phyloP scores from a whole-genome alignment of 768 basidiomycete species.

The Austroboletus eburneus region DNA sequence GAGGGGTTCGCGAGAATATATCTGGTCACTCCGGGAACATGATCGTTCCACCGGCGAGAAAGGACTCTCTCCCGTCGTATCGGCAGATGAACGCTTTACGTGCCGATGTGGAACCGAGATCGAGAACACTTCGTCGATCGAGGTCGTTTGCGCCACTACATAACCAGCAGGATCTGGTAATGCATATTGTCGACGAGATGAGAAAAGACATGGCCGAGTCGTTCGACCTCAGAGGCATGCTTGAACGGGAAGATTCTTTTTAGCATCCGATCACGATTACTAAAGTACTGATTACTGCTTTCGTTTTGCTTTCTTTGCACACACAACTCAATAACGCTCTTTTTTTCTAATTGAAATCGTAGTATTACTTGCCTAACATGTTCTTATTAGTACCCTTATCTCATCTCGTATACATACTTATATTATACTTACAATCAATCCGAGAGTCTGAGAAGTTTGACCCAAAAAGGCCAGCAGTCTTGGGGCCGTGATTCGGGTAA shows the following conservation, averaged over 20 bases:
- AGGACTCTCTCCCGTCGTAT: constrained; percentile 12
- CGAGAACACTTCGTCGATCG: constrained; percentile 21
- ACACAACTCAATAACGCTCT: background rate
- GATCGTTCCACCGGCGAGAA: constrained; percentile 7
- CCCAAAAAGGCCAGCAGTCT: too few relatives aligned
- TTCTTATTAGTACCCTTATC: too few relatives aligned
- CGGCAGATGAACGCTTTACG: background rate
- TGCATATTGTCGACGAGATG: constrained; percentile 18
- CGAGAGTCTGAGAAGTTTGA: too few relatives aligned
- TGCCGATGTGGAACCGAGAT: background rate
- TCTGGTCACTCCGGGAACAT: constrained; percentile 18
- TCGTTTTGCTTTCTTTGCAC: background rate
- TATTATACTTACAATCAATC: too few relatives aligned
- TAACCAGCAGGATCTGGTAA: constrained; percentile 5
- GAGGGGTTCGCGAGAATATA: constrained; percentile 4
- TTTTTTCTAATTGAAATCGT: background rate
- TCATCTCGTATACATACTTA: too few relatives aligned
- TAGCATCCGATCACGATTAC: background rate
- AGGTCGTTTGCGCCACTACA: constrained; percentile 19
- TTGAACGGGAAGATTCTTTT: constrained; percentile 7
- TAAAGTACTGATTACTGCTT: too few relatives aligned
- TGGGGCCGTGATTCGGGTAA: too few relatives aligned
- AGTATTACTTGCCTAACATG: too few relatives aligned
- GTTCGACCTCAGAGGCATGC: constrained; percentile 18
- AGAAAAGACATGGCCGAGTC: constrained; percentile 12